Evolutionary conservation across 192 early-diverging fungal species (phyloP), one percentile per base, ranked within the genome.

Genomic region (Coemansia aciculifera): DNA sequence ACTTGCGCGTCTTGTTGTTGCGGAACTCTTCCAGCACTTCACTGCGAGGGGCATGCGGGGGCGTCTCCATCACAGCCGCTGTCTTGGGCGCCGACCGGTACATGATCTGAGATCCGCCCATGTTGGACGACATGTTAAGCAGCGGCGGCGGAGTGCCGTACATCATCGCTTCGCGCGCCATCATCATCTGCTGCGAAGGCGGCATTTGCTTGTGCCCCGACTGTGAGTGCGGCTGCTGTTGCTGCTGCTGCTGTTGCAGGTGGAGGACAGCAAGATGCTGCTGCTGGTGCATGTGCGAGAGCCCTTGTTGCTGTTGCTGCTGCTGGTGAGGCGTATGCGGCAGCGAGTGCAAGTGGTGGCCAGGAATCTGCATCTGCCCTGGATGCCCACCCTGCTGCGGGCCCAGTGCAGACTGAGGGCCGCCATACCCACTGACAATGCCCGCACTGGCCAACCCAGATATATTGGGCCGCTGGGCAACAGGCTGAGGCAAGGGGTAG

Each of bases 1-100:
- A 97, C 84, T 96, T 97, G 75, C 92, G 92, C 74, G 89, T 94
- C 88, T 99, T 99, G 85, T 95, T 96, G 79, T 92, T 93, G 72
- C 97, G 87, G 81, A 99, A 99, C 71, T 98, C 97, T 66, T 99
- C 97, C 64, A 99, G 79, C 48, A 97, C 72, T n/a, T 88, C 81
- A 74, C 91, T 94, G 60, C 96, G 89, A 57, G 90, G 85, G 11
- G 86, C 88, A 64, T 89, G 88, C 6, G 86, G 85, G 19, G 87
- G 67, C 34, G 83, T 64, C 44, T 80, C 78, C 60, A 78, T 67
- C 48, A 67, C 71, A 1, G 75, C 65, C 11, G 75, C 73, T 24
- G 67, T 74, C 69, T 77, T 77, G 5, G 75, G 75, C 24, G 52
- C 64, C 34, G 49, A 62, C 36, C 75, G 79, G 62, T 63, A 77